Base-by-base conservation (phyloP, 768 basidiomycete genomes). In the Lactarius sanguifluus region DNA sequence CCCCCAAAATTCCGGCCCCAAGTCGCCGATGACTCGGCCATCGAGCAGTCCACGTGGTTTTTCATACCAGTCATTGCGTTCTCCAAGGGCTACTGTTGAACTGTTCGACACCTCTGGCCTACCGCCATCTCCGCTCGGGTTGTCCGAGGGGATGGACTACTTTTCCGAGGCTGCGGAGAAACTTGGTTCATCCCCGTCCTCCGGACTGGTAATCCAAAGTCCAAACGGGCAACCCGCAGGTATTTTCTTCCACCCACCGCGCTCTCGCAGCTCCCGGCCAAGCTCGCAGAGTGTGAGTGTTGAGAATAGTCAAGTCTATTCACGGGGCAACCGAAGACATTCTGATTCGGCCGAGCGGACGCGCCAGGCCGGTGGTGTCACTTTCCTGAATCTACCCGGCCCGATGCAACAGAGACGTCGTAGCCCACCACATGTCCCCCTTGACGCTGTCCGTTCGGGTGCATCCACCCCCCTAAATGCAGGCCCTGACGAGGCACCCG, bases 221-320 rank as follows among this genome's bases (percentile, higher is more conserved):
- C 93, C 94, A 2, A 94, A 96, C 75, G 96, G 96, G 0, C 88
- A 94, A 71, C 92, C 94, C 2, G 84, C 92, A n/a, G 96, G 95
- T 13, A 96, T 99, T 64, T 92, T 95, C 79, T 99, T 98, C 77
- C 91, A 95, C 68, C 96, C 66, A 5, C 66, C 96, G 2, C 81
- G 70, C 10, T n/a, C 65, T 38, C 70, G 70, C 8, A 32, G 45
- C 30, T 50, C 62, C n/a, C 70, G 70, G 28, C 20, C 59, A 45
- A 59, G 59, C 25, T 57, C 65, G 20, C 34, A 63, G 2, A 59
- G 67, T n/a, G 59, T 66, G 36, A 71, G 54, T 28, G 40, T 28
- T 45, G 68, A 67, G 18, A 50, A 55, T 34, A 45, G 55, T 6
- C 12, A 38, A 50, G 23, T 28, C 8, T 67, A 30, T 47, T 64